Evolutionary conservation across 1,139 yeast genomes (phyloP).

Genomic region (Sugiyamaella sp.): DNA sequence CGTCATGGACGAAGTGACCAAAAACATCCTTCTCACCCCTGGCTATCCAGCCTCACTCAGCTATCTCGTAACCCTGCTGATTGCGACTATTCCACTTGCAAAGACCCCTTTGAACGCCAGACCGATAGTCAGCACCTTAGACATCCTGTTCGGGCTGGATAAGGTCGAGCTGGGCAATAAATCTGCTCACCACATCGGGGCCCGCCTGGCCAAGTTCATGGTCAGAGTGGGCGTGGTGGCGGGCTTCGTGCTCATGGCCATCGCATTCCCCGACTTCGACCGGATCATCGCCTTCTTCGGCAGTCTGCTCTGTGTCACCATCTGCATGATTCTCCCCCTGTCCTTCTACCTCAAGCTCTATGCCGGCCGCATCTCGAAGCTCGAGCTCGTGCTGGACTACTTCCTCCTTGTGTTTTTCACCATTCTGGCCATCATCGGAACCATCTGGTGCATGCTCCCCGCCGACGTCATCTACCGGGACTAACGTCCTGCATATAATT

Average conservation of each 20-base stretch:
- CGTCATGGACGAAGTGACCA: constrained; percentile 83
- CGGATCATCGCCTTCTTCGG: constrained; percentile 83
- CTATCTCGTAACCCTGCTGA: constrained; percentile 64
- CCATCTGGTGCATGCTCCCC: constrained; percentile 37
- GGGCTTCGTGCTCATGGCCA: constrained; percentile 54
- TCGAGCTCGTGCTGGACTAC: constrained; percentile 48
- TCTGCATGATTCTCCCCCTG: constrained; percentile 79
- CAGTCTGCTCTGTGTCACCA: constrained; percentile 74
- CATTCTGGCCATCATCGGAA: constrained; percentile 40
- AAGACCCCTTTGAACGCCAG: constrained; percentile 86
- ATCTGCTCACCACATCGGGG: constrained; percentile 10
- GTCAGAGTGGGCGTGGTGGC: constrained; percentile 47
- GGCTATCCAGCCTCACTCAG: constrained; percentile 76
- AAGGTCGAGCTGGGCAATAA: constrained; percentile 25
- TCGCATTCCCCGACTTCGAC: constrained; percentile 75
- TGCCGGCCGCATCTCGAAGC: constrained; percentile 47
- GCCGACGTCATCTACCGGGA: constrained; percentile 19
- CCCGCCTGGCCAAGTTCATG: constrained; percentile 18
- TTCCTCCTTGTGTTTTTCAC: constrained; percentile 47
- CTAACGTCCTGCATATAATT: neutral
- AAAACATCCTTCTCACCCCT: constrained; percentile 64
- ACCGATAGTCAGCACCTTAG: constrained; percentile 78
- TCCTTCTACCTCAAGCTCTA: constrained; percentile 67
- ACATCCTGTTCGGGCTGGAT: constrained; percentile 47
- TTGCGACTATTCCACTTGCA: constrained; percentile 83